These are phyloP conservation scores for Kondoa subrosea DNA, from an alignment of 768 basidiomycete genomes.

Conservation along the genomic window DNA sequence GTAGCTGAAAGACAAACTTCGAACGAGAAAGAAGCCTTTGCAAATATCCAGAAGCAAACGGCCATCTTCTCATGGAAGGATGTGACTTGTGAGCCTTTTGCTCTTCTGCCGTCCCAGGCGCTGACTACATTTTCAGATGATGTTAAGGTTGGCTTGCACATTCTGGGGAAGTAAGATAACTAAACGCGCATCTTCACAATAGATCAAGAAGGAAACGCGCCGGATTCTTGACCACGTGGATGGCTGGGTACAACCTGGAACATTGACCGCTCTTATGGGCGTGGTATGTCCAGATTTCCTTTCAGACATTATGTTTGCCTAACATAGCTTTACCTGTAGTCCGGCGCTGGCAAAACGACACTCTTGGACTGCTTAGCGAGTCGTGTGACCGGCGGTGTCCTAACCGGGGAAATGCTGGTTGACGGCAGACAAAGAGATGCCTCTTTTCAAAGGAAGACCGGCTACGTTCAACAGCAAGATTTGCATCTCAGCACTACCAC, in stretches of 20 bases:
- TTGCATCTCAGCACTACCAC: slow-evolving; percentile 34
- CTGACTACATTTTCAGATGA: too few relatives aligned
- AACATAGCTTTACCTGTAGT: too few relatives aligned
- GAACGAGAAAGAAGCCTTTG: slow-evolving; percentile 15
- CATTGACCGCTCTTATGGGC: slow-evolving; percentile 37
- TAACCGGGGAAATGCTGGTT: slow-evolving; percentile 37
- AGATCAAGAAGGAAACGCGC: slow-evolving; percentile 23
- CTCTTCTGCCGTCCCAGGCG: too few relatives aligned
- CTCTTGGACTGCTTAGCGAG: slow-evolving; percentile 30
- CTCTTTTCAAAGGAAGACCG: slow-evolving; percentile 37
- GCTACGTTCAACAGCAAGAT: slow-evolving; percentile 29
- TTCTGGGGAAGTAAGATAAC: too few relatives aligned
- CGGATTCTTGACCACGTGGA: slow-evolving; percentile 24
- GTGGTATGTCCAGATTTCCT: slow-evolving; percentile 37
- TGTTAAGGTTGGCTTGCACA: too few relatives aligned
- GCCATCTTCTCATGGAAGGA: slow-evolving; percentile 33
- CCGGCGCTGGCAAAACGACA: slow-evolving; percentile 22
- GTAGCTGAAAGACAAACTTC: slow-evolving; percentile 11
- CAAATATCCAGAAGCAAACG: slow-evolving; percentile 30
- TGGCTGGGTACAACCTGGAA: slow-evolving; percentile 32
- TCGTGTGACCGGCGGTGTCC: slow-evolving; percentile 35
- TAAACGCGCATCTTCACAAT: too few relatives aligned
- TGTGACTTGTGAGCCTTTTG: slow-evolving; percentile 32
- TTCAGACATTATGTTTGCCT: too few relatives aligned
- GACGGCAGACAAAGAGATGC: slow-evolving; percentile 34